These are phyloP conservation scores for Penicillium sp. DNA, from an alignment of 2,329 filamentous ascomycete species.

Conservation along the genomic window DNA sequence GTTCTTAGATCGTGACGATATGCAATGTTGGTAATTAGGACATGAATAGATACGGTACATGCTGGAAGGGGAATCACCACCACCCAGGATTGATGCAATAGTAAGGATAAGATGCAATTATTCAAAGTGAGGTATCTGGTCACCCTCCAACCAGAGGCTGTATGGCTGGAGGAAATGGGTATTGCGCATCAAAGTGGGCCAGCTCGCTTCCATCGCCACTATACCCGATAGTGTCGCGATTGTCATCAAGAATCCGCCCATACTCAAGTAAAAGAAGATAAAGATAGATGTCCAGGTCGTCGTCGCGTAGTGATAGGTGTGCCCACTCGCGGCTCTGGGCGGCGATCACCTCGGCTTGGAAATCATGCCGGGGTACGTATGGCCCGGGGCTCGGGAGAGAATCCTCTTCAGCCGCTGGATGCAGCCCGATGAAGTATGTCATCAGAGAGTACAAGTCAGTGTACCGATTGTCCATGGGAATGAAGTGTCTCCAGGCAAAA, in stretches of 20 bases:
- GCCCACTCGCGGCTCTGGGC: slow-evolving; percentile 39
- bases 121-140: too few relatives aligned
- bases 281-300: slow-evolving; percentile 62
- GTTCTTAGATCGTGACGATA: too few relatives aligned
- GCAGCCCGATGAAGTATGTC: slow-evolving; percentile 51
- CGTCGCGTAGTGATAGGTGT: slow-evolving; percentile 35
- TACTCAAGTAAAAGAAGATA: slow-evolving; percentile 52
- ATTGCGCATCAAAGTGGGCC: slow-evolving; percentile 13
- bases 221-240: slow-evolving; percentile 60
- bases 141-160: slow-evolving; percentile 5
- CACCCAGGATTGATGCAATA: too few relatives aligned
- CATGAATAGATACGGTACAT: too few relatives aligned
- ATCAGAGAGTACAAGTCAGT: slow-evolving; percentile 51
- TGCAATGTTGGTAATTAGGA: too few relatives aligned
- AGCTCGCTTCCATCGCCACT: slow-evolving; percentile 32
- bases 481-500: slow-evolving; percentile 53
- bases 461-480: slow-evolving; percentile 54
- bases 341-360: slow-evolving; percentile 35
- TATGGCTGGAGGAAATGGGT: slow-evolving; percentile 14
- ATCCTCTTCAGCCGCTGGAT: slow-evolving; percentile 11
- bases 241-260: slow-evolving; percentile 62
- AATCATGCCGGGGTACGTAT: slow-evolving; percentile 33
- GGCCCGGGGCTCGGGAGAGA: slow-evolving; percentile 10
- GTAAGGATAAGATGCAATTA: too few relatives aligned
- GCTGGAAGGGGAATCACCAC: too few relatives aligned